Conservation (phyloP, 129 eudicot genomes). For the Deinandra increscens region DNA sequence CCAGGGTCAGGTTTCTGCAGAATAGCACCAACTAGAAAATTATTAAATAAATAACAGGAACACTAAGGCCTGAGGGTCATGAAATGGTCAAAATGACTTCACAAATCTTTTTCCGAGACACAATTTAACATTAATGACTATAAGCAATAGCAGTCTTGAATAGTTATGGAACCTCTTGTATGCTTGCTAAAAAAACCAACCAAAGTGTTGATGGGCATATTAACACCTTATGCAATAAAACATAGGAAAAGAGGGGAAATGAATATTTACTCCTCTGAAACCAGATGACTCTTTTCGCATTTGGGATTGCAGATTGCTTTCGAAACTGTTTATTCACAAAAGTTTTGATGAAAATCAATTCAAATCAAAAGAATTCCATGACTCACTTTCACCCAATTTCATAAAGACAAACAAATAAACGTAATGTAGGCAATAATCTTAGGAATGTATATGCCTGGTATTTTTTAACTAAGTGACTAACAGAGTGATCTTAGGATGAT, state of each 20-base stretch:
- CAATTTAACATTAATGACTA: not conserved
- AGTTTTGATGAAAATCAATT: not conserved
- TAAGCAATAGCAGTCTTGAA: too few relatives aligned
- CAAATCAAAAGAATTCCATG: not conserved
- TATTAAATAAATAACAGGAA: not conserved
- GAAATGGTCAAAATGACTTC: not conserved
- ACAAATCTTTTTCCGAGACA: not conserved
- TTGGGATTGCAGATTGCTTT: too few relatives aligned
- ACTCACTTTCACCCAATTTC: constrained; percentile 10
- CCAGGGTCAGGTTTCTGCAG: constrained; percentile 84
- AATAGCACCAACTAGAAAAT: not conserved
- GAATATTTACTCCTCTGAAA: too few relatives aligned
- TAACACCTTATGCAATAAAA: not conserved
- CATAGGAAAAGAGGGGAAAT: too few relatives aligned
- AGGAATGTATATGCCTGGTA: not conserved
- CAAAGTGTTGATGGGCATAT: not conserved
- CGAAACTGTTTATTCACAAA: not conserved
- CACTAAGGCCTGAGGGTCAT: not conserved
- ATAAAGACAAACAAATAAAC: not conserved
- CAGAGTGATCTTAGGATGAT: not conserved
- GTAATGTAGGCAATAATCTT: not conserved
- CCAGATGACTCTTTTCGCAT: too few relatives aligned
- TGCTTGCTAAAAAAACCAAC: not conserved
- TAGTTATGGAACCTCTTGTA: not conserved
- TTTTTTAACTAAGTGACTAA: not conserved